phyloP scores from a whole-genome alignment of 257 asterid species.

The Petunia secreta region DNA sequence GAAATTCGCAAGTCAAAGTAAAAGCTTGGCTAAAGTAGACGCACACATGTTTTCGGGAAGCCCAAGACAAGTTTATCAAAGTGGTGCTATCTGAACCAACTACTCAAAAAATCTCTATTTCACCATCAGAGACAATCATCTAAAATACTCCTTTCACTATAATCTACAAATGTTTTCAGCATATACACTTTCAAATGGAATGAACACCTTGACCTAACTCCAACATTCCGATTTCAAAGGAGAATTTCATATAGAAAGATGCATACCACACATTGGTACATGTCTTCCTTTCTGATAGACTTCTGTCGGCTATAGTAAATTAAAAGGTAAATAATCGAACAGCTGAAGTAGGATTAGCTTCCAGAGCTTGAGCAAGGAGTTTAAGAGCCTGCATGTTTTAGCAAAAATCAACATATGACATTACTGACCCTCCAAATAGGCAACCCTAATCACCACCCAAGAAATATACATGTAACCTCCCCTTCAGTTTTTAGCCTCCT shows the following conservation, averaged over 20 bases:
- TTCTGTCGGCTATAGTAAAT: constrained; percentile 51
- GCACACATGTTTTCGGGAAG: background rate
- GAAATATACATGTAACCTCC: constrained; percentile 41
- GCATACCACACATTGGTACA: constrained; percentile 49
- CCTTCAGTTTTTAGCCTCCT: constrained; percentile 43
- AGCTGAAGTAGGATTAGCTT: constrained; percentile 40
- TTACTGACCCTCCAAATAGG: constrained; percentile 19
- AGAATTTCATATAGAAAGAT: constrained; percentile 7
- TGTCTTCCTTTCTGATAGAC: constrained; percentile 46
- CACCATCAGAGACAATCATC: constrained; percentile 4
- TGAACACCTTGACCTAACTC: background rate
- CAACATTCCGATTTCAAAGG: constrained; percentile 1
- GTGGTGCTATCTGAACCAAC: background rate
- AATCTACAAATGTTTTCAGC: background rate
- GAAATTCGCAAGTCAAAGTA: background rate
- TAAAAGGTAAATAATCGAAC: constrained; percentile 49
- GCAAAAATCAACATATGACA: constrained; percentile 16
- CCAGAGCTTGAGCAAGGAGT: constrained; percentile 51
- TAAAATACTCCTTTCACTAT: background rate
- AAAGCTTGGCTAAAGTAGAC: background rate
- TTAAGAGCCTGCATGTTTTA: constrained; percentile 42
- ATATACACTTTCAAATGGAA: background rate
- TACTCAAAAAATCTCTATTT: background rate
- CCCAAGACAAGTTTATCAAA: background rate
- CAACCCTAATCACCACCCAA: constrained; percentile 18